These are phyloP conservation scores for Leptomonas seymouri DNA, from an alignment of 208 protist species.

Conservation along the genomic window DNA sequence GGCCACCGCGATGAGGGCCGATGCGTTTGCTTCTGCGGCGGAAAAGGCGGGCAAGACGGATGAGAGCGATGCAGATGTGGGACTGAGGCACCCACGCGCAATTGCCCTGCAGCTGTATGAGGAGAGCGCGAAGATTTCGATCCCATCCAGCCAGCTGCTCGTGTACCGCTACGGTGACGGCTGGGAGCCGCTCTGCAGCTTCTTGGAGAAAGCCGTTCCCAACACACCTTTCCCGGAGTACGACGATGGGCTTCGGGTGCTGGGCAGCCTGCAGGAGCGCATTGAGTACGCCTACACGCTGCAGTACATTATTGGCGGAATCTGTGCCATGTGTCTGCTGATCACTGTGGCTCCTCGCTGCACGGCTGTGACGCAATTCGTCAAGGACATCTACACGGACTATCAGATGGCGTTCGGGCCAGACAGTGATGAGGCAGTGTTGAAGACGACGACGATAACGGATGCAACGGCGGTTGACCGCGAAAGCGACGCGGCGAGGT, in stretches of 20 bases:
- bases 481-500: conserved; percentile 15
- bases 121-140: conserved; percentile 48
- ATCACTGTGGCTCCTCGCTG: conserved; percentile 31
- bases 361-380: conserved; percentile 7
- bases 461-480: not conserved
- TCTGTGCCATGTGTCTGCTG: conserved; percentile 20
- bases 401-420: conserved; percentile 35
- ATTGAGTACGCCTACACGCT: conserved; percentile 59
- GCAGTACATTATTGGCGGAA: conserved; percentile 27
- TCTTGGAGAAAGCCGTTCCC: conserved; percentile 66
- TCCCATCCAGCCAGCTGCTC: conserved; percentile 50
- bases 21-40: not conserved
- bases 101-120: conserved; percentile 61
- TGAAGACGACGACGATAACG: too few species aligned
- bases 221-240: conserved; percentile 62
- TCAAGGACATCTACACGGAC: conserved; percentile 34
- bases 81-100: conserved; percentile 34
- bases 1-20: not conserved
- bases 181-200: conserved; percentile 75
- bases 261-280: conserved; percentile 63
- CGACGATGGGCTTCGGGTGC: conserved; percentile 57
- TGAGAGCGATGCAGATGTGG: not conserved
- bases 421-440: not conserved
- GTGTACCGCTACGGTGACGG: conserved; percentile 73
- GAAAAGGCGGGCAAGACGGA: not conserved